phyloP scores from a whole-genome alignment of 768 basidiomycete species.

The Mycena rebaudengoi region DNA sequence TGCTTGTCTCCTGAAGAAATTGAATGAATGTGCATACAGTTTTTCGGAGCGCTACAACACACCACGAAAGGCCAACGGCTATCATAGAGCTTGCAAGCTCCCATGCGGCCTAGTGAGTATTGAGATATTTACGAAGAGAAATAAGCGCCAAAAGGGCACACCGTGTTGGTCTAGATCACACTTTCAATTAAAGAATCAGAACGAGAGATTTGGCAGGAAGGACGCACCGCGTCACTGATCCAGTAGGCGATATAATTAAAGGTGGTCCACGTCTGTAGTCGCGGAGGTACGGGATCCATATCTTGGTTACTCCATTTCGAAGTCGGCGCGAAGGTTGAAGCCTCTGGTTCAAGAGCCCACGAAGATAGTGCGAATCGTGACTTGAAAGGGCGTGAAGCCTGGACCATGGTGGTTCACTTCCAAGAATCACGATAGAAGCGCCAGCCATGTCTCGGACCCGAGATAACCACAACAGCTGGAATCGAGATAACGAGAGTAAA shows the following conservation, averaged over 20 bases:
- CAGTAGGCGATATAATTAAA: conserved; percentile 74
- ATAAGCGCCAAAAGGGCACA: not conserved
- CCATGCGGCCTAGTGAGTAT: conserved; percentile 53
- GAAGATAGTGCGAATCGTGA: conserved; percentile 42
- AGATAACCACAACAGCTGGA: too few species aligned
- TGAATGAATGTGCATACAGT: conserved; percentile 23
- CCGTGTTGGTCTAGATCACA: conserved; percentile 15
- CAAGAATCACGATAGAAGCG: conserved; percentile 11
- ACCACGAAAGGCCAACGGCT: conserved; percentile 79
- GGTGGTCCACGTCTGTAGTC: conserved; percentile 71
- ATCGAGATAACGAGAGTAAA: too few species aligned
- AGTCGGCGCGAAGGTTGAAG: conserved; percentile 64
- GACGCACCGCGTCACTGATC: conserved; percentile 58
- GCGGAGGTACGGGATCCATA: conserved; percentile 77
- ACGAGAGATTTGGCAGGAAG: not conserved
- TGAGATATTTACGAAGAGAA: conserved; percentile 18
- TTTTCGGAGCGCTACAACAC: too few species aligned
- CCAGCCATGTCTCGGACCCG: too few species aligned
- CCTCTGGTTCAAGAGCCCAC: conserved; percentile 62
- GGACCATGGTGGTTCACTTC: conserved; percentile 7
- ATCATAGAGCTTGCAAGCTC: conserved; percentile 79
- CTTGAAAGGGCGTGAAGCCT: not conserved
- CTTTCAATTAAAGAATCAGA: not conserved
- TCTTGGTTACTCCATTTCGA: conserved; percentile 76
- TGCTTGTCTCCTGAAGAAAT: conserved; percentile 63